These are phyloP conservation scores for Knoxdaviesia capensis DNA, from an alignment of 2,329 filamentous ascomycete species.

Conservation along the genomic window DNA sequence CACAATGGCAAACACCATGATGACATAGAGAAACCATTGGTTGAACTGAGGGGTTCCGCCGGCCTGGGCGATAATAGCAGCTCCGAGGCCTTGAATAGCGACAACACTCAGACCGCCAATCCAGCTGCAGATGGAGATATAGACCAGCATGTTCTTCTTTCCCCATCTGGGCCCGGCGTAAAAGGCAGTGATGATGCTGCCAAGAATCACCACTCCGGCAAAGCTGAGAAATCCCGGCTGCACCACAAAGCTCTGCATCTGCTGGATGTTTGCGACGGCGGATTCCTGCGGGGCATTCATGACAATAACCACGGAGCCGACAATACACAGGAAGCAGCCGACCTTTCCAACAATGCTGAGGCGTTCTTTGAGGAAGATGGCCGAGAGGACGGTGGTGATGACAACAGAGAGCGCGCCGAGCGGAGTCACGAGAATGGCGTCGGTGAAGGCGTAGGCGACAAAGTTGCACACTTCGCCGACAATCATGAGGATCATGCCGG, in stretches of 20 bases:
- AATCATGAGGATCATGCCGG: constrained; percentile 92
- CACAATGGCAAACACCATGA: constrained; percentile 75
- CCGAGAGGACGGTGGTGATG: constrained; percentile 73
- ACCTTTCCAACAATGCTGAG: constrained; percentile 93
- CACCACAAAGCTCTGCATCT: constrained; percentile 79
- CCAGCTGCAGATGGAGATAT: constrained; percentile 89
- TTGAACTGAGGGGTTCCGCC: constrained; percentile 77
- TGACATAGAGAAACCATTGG: constrained; percentile 88
- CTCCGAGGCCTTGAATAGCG: constrained; percentile 77
- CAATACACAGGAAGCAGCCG: constrained; percentile 83
- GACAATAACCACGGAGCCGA: constrained; percentile 84
- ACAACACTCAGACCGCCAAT: constrained; percentile 89
- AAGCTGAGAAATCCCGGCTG: constrained; percentile 73
- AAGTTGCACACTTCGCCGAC: constrained; percentile 94
- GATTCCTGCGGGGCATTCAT: constrained; percentile 80
- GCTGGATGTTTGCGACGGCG: constrained; percentile 69
- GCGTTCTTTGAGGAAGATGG: constrained; percentile 88
- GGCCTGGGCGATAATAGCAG: constrained; percentile 76
- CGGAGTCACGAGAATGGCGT: constrained; percentile 87
- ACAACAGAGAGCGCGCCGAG: constrained; percentile 84
- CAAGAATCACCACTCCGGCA: constrained; percentile 62
- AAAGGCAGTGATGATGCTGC: constrained; percentile 49
- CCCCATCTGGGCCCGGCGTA: constrained; percentile 77
- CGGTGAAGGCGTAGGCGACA: constrained; percentile 88
- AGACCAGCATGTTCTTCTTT: constrained; percentile 94